Evolutionary conservation across 2,329 filamentous ascomycete genomes (phyloP), one percentile per base, ranked within the genome.

Genomic region (Sordariomycetes sp.): DNA sequence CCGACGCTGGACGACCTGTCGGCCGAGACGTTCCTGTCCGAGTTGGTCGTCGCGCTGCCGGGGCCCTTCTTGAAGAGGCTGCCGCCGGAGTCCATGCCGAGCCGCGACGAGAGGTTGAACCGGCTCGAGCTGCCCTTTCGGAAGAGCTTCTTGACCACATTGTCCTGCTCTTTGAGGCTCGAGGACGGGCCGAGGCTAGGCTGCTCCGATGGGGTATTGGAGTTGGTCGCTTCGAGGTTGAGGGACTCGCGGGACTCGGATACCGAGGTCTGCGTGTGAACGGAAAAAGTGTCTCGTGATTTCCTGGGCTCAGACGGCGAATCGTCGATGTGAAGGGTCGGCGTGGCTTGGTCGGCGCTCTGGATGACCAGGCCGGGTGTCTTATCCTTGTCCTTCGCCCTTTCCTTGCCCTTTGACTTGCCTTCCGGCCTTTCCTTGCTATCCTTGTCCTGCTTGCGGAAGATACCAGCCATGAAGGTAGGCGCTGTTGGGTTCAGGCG

Each of bases 401-500:
- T 72, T 32, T 59, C 55, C 48, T 64, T 40, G 32, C 56, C 58
- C 48, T 59, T 65, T 8, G 28, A 32, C 28, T 32, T 32, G 28
- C 28, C 28, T 32, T 32, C 28, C 4, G 28, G 28, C 28, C 8
- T 32, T 10, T 66, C 64, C 51, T 59, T 64, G n/a, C 62, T 63
- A 3, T 73, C 70, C 64, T 72, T 70, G 43, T 72, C 71, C 59
- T 61, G 71, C 61, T 64, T 72, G 18, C 79, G 76, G 64, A 85
- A 82, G 60, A 94, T 82, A 43, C 85, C 80, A 11, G 80, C 86
- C 71, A 88, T 93, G 69, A 97, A 97, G 1, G 88, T 89, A 10
- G 92, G 92, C 0, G 93, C 94, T 7, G 89, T 83, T 8, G 94
- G 94, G 65, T 99, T 97, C 32, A 97, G 79, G 65, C 71, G 85